These are phyloP conservation scores for Alternaria sp. DNA, from an alignment of 2,329 filamentous ascomycete genomes.

Conservation along the genomic window DNA sequence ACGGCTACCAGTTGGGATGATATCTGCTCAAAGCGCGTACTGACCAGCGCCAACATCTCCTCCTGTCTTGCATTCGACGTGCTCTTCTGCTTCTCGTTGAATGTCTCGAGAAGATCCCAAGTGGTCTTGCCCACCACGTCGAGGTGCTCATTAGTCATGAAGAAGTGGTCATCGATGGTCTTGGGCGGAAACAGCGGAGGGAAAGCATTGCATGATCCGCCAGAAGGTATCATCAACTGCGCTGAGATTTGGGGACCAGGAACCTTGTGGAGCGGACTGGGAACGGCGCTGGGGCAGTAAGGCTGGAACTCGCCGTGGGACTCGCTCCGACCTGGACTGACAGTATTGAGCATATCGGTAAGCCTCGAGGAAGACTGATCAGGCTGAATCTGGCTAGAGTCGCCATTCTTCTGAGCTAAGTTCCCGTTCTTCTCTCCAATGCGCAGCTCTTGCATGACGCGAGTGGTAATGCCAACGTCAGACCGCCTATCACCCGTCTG, in stretches of 20 bases:
- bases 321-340: conserved; percentile 25
- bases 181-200: conserved; percentile 18
- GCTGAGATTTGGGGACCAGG: conserved; percentile 12
- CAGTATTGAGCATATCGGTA: conserved; percentile 38
- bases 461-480: conserved; percentile 16
- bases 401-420: background rate
- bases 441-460: conserved; percentile 33
- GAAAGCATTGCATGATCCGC: conserved; percentile 3
- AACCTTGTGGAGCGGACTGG: conserved; percentile 39
- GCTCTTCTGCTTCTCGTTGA: conserved; percentile 22
- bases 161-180: conserved; percentile 43
- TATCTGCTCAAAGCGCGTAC: conserved; percentile 36
- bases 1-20: conserved; percentile 35
- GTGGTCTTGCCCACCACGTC: conserved; percentile 41
- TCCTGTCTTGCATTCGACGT: conserved; percentile 29
- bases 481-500: conserved; percentile 10
- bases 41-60: conserved; percentile 25
- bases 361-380: conserved; percentile 37
- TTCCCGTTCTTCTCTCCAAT: conserved; percentile 15
- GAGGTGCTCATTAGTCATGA: conserved; percentile 48
- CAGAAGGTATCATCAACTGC: conserved; percentile 8
- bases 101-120: conserved; percentile 33
- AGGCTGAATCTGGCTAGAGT: conserved; percentile 17
- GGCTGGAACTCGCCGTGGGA: conserved; percentile 30
- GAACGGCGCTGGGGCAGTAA: conserved; percentile 40